These are phyloP conservation scores for Debaryomyces sp. DNA, from an alignment of 1,139 yeast genomes.

Conservation along the genomic window DNA sequence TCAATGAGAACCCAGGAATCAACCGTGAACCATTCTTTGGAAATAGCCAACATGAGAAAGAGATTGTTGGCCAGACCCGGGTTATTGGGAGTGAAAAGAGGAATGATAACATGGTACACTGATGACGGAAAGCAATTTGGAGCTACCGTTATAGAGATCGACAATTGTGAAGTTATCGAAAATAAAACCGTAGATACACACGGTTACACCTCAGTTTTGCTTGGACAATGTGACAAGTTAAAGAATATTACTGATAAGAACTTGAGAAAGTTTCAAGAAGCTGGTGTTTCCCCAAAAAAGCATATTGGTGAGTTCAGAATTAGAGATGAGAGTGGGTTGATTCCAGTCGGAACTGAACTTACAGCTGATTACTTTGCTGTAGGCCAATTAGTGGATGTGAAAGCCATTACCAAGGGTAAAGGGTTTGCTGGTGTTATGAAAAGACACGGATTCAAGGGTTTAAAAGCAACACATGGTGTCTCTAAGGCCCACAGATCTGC, in stretches of 20 bases:
- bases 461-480: slow-evolving; percentile 94
- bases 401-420: slow-evolving; percentile 86
- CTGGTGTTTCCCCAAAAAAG: slow-evolving; percentile 83
- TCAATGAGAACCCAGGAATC: slow-evolving; percentile 46
- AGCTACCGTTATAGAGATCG: slow-evolving; percentile 85
- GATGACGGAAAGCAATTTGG: slow-evolving; percentile 69
- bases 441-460: slow-evolving; percentile 89
- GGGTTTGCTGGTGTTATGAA: slow-evolving; percentile 99
- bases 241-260: slow-evolving; percentile 65
- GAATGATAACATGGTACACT: slow-evolving; percentile 86
- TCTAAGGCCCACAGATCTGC: slow-evolving; percentile 93
- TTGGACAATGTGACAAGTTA: slow-evolving; percentile 80
- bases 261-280: slow-evolving; percentile 79
- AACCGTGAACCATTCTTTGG: slow-evolving; percentile 55
- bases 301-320: slow-evolving; percentile 78
- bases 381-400: slow-evolving; percentile 84
- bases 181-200: slow-evolving; percentile 68
- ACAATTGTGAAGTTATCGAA: slow-evolving; percentile 82
- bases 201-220: slow-evolving; percentile 84
- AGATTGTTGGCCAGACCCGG: slow-evolving; percentile 80
- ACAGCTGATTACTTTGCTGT: slow-evolving; percentile 80
- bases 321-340: slow-evolving; percentile 61
- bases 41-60: slow-evolving; percentile 62
- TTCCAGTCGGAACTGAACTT: slow-evolving; percentile 78
- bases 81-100: slow-evolving; percentile 76